Evolutionary conservation across 2,329 filamentous ascomycete genomes (phyloP), one percentile per base, ranked within the genome.

Genomic region (Fusarium anthophilum): DNA sequence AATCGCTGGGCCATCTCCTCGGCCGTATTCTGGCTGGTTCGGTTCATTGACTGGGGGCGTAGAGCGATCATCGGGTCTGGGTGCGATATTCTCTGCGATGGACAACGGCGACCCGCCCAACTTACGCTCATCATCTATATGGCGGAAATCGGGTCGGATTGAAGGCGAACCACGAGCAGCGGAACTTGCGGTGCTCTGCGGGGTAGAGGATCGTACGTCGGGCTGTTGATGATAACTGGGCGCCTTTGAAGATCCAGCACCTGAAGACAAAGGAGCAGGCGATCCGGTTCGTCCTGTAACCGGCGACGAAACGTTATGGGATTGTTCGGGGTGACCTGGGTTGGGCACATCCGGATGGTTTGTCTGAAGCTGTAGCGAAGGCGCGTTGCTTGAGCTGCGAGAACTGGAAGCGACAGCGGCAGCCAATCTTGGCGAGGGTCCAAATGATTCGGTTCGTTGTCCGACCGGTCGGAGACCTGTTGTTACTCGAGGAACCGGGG

Each of bases 71-170:
- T 80, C 79, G 43, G 82, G 82, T 54, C 76, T 76, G 20, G 79
- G 76, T 32, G 83, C 82, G n/a, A 81, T 79, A 28, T 87, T 86
- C 73, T 91, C 90, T 66, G 89, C 79, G 71, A 87, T 91, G 10
- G 89, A 88, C 58, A 89, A 84, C 26, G 86, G 83, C 15, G 88
- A 88, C 5, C 92, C 91, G 64, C 89, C 81, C 3, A 89, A 90
- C 63, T 86, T 85, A 43, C 87, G 83, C 73, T 89, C 87, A 73
- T 93, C 92, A 59, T 89, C 89, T 80, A 92, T 86, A 11, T 92
- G 90, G 78, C 89, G 92, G 80, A 95, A 92, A 74, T 97, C 94
- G 18, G 94, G 93, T 43, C 93, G 87, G 63, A 94, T 87, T 74
- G 96, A 91, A 1, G 91, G 88, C 26, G 89, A 82, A 2, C 89